Evolutionary conservation across 768 basidiomycete species (phyloP), one percentile per base, ranked within the genome.

Genomic region (Lactarius pseudohatsudake): DNA sequence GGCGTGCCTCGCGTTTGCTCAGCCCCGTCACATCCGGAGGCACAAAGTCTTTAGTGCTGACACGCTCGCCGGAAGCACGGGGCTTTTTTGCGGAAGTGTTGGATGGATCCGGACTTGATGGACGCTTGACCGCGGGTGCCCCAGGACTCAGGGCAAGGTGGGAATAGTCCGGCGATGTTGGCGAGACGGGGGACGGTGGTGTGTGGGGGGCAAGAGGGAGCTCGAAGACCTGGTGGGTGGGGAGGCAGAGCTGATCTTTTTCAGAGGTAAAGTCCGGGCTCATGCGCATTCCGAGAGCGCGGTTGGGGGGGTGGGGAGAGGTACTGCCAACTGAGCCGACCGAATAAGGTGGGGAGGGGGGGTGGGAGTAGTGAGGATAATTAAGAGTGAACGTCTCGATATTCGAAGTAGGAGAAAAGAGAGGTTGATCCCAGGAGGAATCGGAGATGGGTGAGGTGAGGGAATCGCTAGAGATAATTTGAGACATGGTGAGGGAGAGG

Each of bases 21-120:
- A 95, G 83, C 59, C 94, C 94, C 66, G 86, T 85, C 66, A 94
- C 92, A 75, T 95, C 92, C 58, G 93, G 93, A 13, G 92, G 92
- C 22, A 95, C 75, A 72, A 94, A 95, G 75, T 94, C 92, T 78
- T 90, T 92, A 76, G 85, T 89, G 41, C 79, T 82, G 71, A 85
- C 78, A 66, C 83, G 77, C 59, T 82, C 81, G 41, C 79, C 82
- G 30, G 71, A 73, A 11, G 78, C 79, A n/a, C 84, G 82, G 10
- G 77, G 76, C 75, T 82, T 85, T 77, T 83, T 85, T 45, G 74
- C 66, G 16, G 71, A 41, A 16, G 65, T 57, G 30, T 71, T 56
- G 3, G 75, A 41, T 34, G 70, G 69, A 18, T 73, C 53, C 56
- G 75, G 72, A 67, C 75, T 76, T 18, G 75, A 72, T 22, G 75